Conservation (phyloP, 2,329 filamentous ascomycete genomes). For the Ophiostoma quercus region DNA sequence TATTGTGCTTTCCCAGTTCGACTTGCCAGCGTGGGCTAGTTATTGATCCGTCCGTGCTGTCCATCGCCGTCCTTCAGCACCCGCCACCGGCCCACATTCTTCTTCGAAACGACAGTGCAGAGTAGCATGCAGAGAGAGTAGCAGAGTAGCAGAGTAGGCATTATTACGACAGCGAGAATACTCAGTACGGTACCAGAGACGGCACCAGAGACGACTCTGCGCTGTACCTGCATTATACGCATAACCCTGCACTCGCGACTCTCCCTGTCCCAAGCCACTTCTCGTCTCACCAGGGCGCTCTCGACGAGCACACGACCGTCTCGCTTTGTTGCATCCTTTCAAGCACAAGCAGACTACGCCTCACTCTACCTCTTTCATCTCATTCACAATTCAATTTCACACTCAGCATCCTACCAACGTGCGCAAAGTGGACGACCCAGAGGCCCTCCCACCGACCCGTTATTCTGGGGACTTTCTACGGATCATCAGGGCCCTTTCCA, state of each 20-base stretch:
- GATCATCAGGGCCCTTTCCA: slow-evolving; percentile 18
- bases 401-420: neutral
- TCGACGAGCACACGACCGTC: neutral
- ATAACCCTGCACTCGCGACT: neutral
- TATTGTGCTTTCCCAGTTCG: slow-evolving; percentile 15
- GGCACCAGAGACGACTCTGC: neutral
- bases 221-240: neutral
- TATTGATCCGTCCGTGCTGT: slow-evolving; percentile 11
- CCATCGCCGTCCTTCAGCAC: slow-evolving; percentile 16
- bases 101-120: slow-evolving; percentile 14
- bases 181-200: neutral
- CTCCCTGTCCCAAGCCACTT: neutral
- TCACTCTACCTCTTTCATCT: neutral
- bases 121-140: no score
- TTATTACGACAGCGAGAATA: neutral
- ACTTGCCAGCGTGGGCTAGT: slow-evolving; percentile 7
- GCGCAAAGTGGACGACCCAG: slow-evolving; percentile 7
- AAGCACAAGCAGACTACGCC: neutral
- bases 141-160: slow-evolving; percentile 8
- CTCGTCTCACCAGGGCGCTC: slow-evolving; percentile 1
- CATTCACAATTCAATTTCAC: neutral
- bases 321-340: neutral
- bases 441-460: slow-evolving; percentile 20
- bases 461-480: slow-evolving; percentile 18
- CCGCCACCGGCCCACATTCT: slow-evolving; percentile 25